Percentiles rank a stretch among this genome's conserved stretches.
These are phyloP conservation scores for Chara braunii DNA, from an alignment of 139 green algal species.

Conservation along the genomic window DNA sequence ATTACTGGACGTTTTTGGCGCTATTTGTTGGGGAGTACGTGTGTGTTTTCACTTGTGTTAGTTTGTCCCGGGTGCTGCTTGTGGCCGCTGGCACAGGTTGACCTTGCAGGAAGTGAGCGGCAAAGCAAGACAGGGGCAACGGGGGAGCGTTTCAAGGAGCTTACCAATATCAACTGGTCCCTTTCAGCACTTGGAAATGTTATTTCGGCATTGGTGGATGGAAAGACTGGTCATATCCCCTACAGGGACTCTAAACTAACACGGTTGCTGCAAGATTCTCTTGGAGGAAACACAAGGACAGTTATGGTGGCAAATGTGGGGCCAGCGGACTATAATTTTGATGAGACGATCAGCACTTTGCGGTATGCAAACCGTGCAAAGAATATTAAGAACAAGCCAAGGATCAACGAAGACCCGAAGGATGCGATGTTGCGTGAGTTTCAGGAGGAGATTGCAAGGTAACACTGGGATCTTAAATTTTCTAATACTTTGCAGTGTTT, in stretches of 20 bases:
- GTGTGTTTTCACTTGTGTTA: too few species aligned
- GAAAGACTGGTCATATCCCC: conserved; percentile 23
- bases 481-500: conserved; percentile 10
- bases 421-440: conserved; percentile 86
- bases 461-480: neutral
- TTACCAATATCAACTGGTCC: conserved; percentile 77
- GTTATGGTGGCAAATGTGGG: conserved; percentile 75
- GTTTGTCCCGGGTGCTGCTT: too few species aligned
- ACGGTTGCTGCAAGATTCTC: conserved; percentile 79
- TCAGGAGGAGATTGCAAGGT: conserved; percentile 73
- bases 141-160: conserved; percentile 41
- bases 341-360: conserved; percentile 74
- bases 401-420: conserved; percentile 80
- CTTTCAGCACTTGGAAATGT: conserved; percentile 64
- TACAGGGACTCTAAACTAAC: conserved; percentile 62
- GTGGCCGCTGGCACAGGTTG: too few species aligned
- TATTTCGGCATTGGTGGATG: conserved; percentile 66
- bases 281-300: conserved; percentile 77
- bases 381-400: conserved; percentile 80
- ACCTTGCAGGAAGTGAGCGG: conserved; percentile 23
- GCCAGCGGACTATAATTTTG: conserved; percentile 72
- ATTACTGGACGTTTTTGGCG: too few species aligned
- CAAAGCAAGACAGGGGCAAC: conserved; percentile 20
- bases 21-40: too few species aligned
- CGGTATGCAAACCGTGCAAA: conserved; percentile 69